Evolutionary conservation across 352 stramenopile genomes (phyloP), one percentile per base, ranked within the genome.

Genomic region (Peronospora tabacina): DNA sequence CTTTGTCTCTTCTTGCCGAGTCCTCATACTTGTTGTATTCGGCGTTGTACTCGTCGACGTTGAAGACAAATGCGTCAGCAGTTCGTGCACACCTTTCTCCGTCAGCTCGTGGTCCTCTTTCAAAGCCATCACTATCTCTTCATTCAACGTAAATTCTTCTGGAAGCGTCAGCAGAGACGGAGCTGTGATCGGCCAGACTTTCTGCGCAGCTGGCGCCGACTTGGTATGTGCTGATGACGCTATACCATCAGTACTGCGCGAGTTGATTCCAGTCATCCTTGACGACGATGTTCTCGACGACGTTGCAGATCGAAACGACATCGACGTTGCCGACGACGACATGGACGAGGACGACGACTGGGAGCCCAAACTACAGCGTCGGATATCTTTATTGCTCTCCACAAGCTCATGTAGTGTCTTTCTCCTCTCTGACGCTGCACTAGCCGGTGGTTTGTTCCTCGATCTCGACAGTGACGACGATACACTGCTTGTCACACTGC

Each of bases 31-130:
- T 16, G 65, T 37, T 28, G 70, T 59, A 13, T 68, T 79, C 24
- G 69, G 30, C 2, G 62, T 49, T 15, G 62, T 62, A 38, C 49
- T 66, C 3, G 65, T 46, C 10, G 53, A 43, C 3, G 51, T 53
- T 4, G 47, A 55, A 7, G 54, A 56, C 16, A 75, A 41, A 5
- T 73, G 70, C 29, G 61, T 75, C 20, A 90, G 60, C n/a, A 90
- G 46, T 34, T 86, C 67, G 32, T 78, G 65, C 2, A 86, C 75
- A 0, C 68, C 78, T 46, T 77, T 68, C 29, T 84, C 78, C 0
- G 78, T 69, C 33, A 84, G 49, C 5, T 70, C 63, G 44, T 90
- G 79, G 19, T 85, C 75, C n/a, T 76, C 65, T 54, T 81, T 85
- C 24, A 88, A 55, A n/a, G 75, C 70, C 43, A 75, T 60, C 6